Evolutionary conservation across 1,284 basidiomycete species (phyloP).

Genomic region (Albatrellus sp.): DNA sequence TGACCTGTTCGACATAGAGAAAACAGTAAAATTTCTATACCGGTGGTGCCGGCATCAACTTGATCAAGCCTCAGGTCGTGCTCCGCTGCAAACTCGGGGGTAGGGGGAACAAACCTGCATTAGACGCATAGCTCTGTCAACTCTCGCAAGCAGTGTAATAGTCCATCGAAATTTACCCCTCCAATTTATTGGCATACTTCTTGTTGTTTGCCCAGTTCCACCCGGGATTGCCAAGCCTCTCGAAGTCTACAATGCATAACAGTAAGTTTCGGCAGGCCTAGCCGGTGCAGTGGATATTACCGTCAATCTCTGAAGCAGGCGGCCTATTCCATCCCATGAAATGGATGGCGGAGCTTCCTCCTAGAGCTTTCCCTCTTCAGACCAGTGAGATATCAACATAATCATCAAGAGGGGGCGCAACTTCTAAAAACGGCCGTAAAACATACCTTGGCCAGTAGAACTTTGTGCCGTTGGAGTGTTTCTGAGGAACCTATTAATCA

Average conservation of each 20-base stretch:
- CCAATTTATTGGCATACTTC: constrained; percentile 20
- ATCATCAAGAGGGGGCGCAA: not conserved
- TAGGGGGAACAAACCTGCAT: not conserved
- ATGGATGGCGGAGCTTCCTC: constrained; percentile 14
- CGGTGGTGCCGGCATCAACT: not conserved
- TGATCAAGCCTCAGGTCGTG: not conserved
- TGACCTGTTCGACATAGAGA: not conserved
- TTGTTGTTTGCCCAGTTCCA: constrained; percentile 31
- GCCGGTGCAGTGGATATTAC: constrained; percentile 10
- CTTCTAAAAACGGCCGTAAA: too few relatives aligned
- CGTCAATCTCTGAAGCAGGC: constrained; percentile 18
- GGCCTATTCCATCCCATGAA: constrained; percentile 18
- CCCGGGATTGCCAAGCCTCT: constrained; percentile 21
- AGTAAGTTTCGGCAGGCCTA: not conserved
- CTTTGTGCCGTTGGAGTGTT: not conserved
- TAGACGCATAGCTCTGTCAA: not conserved
- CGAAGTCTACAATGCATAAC: constrained; percentile 13
- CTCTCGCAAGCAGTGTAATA: not conserved
- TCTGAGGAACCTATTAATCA: constrained; percentile 7
- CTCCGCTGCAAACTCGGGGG: not conserved
- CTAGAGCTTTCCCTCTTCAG: constrained; percentile 15
- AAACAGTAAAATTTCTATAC: not conserved
- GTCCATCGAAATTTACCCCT: constrained; percentile 16
- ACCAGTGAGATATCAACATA: not conserved
- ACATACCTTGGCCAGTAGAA: constrained; percentile 2